Base-by-base conservation (phyloP, 176 grass and related monocot genomes). In the Avena insularis region DNA sequence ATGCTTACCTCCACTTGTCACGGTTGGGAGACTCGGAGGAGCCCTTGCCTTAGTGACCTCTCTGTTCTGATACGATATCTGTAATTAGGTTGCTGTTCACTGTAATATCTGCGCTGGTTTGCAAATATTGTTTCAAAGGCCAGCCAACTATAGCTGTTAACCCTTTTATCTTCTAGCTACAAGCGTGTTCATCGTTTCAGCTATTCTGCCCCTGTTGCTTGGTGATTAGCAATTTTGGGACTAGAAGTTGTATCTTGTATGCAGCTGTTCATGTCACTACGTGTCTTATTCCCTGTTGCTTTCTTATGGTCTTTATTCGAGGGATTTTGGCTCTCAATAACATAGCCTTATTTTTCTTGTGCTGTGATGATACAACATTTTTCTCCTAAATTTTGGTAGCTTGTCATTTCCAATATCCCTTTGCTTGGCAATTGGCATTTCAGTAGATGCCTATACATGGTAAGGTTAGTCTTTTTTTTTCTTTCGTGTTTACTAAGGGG, bases 1-100 rank as follows among this genome's bases (percentile, higher is more conserved):
- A 98, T 78, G 97, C 97, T 80, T 98, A 96, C 51, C 97, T 98
- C 79, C 97, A 98, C 79, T 62, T 98, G 40, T 98, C 97, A 78
- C 90, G 97, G 56, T 85, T 98, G 43, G 96, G 97, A 59, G 94
- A 96, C 89, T 96, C 92, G 0, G 90, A 98, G 88, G 97, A 98
- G 81, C 97, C 97, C 36, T 90, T 98, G 66, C 86, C 93, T 19
- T 96, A 57, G n/a, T n/a, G 71, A 57, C 20, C 49, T 47, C 23
- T 31, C 55, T 36, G 43, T 71, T 81, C 60, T 68, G 35, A 36
- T 82, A 81, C 55, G 20, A 79, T 68, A 20, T 3, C 8, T 77
- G 27, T 77, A 77, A 77, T 83, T 89, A 89, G 84, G 50, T 25
- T 50, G 66, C 72, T 75, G 58, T 5, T 82, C 79, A 50, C 43